phyloP scores from a whole-genome alignment of 257 asterid genomes.

The Avicennia marina region DNA sequence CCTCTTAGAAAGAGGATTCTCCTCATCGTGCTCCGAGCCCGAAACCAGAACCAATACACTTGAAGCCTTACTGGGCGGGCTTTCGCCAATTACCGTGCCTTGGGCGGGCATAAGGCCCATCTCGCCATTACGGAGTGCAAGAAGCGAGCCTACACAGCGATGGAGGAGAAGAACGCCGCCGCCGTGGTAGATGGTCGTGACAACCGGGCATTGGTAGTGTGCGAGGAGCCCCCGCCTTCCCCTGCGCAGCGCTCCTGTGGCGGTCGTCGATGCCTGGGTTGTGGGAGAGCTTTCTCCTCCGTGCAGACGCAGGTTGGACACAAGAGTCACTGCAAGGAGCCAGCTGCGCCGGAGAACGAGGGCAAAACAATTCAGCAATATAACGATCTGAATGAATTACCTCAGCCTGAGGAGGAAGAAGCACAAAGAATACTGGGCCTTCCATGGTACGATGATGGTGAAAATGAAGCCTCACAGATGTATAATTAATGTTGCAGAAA shows the following conservation, averaged over 20 bases:
- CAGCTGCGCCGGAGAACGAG: background rate
- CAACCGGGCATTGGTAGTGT: background rate
- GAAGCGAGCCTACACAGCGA: background rate
- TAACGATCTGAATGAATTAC: background rate
- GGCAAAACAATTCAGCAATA: background rate
- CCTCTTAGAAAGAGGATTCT: background rate
- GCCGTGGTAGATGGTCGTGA: background rate
- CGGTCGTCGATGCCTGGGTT: background rate
- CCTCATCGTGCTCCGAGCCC: background rate
- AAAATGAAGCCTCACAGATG: too few species aligned
- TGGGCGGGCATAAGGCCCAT: background rate
- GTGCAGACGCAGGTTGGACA: background rate
- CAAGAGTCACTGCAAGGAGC: background rate
- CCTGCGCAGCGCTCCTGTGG: background rate
- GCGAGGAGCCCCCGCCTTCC: background rate
- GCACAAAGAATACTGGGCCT: background rate
- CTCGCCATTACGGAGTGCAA: background rate
- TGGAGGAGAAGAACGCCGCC: background rate
- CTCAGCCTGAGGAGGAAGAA: too few species aligned
- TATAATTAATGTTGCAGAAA: too few species aligned
- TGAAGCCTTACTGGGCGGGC: background rate
- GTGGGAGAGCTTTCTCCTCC: background rate
- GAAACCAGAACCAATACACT: background rate
- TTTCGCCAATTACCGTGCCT: background rate
- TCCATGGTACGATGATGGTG: background rate